phyloP scores from a whole-genome alignment of 371 early-diverging fungal genomes.

The Apophysomyces ossiformis region DNA sequence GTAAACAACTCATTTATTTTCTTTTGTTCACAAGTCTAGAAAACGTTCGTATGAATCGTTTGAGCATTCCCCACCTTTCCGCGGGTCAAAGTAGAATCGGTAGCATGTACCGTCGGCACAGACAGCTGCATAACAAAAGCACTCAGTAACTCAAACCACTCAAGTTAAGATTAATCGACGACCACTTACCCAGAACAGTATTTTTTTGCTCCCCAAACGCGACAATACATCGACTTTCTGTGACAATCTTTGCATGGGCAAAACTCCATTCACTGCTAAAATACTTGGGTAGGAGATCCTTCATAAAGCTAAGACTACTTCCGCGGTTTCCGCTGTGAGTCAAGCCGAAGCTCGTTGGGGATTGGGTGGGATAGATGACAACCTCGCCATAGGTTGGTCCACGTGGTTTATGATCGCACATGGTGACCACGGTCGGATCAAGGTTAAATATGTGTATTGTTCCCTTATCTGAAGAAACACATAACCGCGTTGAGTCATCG shows the following conservation, averaged over 20 bases:
- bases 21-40: conserved; percentile 27
- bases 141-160: neutral
- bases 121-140: conserved; percentile 52
- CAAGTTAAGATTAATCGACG: neutral
- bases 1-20: too few species aligned
- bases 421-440: conserved; percentile 55
- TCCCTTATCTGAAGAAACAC: conserved; percentile 91
- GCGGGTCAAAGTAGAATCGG: conserved; percentile 81
- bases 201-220: conserved; percentile 80
- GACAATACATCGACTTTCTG: conserved; percentile 79
- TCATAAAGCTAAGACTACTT: conserved; percentile 81
- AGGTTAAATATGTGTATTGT: conserved; percentile 94
- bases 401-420: conserved; percentile 44
- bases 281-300: conserved; percentile 90
- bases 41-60: conserved; percentile 71
- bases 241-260: conserved; percentile 83
- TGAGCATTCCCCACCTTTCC: conserved; percentile 80
- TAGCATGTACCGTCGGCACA: conserved; percentile 89
- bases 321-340: conserved; percentile 52
- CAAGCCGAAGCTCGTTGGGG: conserved; percentile 41
- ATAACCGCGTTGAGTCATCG: conserved; percentile 74
- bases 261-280: conserved; percentile 95
- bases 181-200: conserved; percentile 67
- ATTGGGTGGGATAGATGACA: conserved; percentile 27
- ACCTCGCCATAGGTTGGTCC: conserved; percentile 68